Evolutionary conservation across 345 rosid genomes (phyloP).

Genomic region (Populus davidiana): DNA sequence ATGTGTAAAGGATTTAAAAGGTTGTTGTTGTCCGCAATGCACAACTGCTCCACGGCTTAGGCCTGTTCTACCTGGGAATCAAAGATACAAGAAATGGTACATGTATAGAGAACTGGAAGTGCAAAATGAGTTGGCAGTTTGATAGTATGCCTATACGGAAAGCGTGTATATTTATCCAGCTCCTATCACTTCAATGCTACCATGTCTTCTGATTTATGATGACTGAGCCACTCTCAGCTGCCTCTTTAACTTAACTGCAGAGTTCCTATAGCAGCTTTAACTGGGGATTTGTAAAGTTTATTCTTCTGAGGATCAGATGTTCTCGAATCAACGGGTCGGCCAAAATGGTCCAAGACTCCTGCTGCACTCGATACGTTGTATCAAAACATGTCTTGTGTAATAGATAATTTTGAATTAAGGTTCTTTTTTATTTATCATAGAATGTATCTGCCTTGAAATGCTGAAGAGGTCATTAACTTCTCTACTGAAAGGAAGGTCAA

Average conservation of each 20-base stretch:
- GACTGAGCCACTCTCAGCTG: not conserved
- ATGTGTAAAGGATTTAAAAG: slow-evolving; percentile 54
- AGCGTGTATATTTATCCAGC: no score
- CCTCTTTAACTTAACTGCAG: no score
- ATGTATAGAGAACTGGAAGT: slow-evolving; percentile 48
- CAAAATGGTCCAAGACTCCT: not conserved
- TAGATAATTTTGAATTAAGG: not conserved
- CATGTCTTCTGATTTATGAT: no score
- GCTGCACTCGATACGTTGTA: not conserved
- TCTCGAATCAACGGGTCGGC: not conserved
- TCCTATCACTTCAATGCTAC: not conserved
- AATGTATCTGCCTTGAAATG: not conserved
- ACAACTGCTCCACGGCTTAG: slow-evolving; percentile 68
- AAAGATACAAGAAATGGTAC: slow-evolving; percentile 88
- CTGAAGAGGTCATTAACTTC: not conserved
- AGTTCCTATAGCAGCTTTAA: no score
- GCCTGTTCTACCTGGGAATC: slow-evolving; percentile 68
- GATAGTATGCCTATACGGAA: not conserved
- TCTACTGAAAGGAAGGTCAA: not conserved
- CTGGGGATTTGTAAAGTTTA: no score
- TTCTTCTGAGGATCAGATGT: no score
- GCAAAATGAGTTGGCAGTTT: slow-evolving; percentile 25
- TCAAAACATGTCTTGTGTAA: no score
- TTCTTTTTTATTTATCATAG: no score
- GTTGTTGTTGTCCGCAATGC: slow-evolving; percentile 74